phyloP scores from a whole-genome alignment of 108 stramenopile genomes.

The Nitzschia palea region DNA sequence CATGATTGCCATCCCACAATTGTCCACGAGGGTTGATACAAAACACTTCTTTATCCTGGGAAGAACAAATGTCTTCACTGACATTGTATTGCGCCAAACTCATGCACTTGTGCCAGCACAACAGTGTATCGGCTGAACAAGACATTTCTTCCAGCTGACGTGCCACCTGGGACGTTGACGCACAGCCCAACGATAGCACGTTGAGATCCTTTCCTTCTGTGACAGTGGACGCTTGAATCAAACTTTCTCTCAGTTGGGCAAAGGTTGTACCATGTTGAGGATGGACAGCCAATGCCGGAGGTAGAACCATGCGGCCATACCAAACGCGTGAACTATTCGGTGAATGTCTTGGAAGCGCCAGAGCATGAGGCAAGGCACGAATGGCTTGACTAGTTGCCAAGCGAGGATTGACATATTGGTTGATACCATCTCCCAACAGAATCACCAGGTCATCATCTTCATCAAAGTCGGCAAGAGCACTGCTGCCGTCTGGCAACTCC shows the following conservation, averaged over 20 bases:
- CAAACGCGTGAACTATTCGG: constrained; percentile 53
- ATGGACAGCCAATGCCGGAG: constrained; percentile 63
- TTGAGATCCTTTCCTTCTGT: constrained; percentile 3
- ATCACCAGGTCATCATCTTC: constrained; percentile 63
- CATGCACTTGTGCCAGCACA: constrained; percentile 87
- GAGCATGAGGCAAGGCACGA: constrained; percentile 71
- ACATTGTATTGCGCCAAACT: constrained; percentile 42
- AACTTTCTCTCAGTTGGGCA: constrained; percentile 49
- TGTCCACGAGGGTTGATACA: no score
- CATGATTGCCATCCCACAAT: no score
- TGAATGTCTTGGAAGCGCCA: constrained; percentile 24
- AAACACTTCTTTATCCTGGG: no score
- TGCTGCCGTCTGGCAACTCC: constrained; percentile 42
- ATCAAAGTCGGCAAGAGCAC: constrained; percentile 49
- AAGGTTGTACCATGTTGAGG: constrained; percentile 44
- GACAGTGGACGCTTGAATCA: constrained; percentile 33
- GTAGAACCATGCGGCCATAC: constrained; percentile 87
- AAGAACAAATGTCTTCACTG: constrained; percentile 55
- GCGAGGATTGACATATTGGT: constrained; percentile 49
- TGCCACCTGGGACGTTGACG: constrained; percentile 26
- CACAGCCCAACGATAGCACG: constrained; percentile 39
- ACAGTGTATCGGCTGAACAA: constrained; percentile 54
- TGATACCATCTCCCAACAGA: constrained; percentile 84
- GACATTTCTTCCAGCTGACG: constrained; percentile 32
- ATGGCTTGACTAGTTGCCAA: constrained; percentile 38